These are phyloP conservation scores for Aquilaria malaccensis DNA, from an alignment of 345 rosid species.

Conservation along the genomic window DNA sequence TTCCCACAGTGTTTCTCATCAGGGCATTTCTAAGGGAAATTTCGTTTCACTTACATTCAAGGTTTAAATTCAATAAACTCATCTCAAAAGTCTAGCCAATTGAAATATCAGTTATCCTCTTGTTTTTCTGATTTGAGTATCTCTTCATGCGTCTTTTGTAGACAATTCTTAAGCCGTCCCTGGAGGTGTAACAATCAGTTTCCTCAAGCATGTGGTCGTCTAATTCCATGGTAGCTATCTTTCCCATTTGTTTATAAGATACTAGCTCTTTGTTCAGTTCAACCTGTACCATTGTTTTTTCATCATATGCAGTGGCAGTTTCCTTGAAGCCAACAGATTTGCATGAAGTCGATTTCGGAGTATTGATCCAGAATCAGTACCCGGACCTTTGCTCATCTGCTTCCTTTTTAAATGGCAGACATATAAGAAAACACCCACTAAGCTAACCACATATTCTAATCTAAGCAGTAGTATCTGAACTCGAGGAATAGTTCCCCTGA, in stretches of 20 bases:
- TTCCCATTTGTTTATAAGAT: background rate
- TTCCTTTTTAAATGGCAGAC: no score
- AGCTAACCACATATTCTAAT: constrained; percentile 24
- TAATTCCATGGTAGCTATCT: background rate
- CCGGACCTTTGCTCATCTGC: no score
- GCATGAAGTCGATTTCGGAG: constrained; percentile 70
- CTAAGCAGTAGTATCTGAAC: constrained; percentile 76
- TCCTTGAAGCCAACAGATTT: constrained; percentile 83
- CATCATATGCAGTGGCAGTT: constrained; percentile 45
- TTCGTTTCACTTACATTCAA: background rate
- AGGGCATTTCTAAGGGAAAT: constrained; percentile 38
- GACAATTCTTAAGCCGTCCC: constrained; percentile 69
- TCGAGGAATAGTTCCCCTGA: constrained; percentile 44
- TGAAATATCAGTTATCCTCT: background rate
- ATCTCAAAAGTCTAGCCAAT: background rate
- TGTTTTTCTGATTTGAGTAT: background rate
- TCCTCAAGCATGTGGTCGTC: constrained; percentile 64
- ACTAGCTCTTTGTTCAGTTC: constrained; percentile 12
- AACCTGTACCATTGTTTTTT: background rate
- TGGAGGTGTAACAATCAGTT: constrained; percentile 92
- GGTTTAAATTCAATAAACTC: background rate
- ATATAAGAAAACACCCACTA: constrained; percentile 27
- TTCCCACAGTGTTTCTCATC: constrained; percentile 48
- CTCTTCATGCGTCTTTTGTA: constrained; percentile 20
- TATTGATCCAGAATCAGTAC: constrained; percentile 48